Base-by-base conservation (phyloP, 1,284 basidiomycete genomes). In the Ustilago tritici region DNA sequence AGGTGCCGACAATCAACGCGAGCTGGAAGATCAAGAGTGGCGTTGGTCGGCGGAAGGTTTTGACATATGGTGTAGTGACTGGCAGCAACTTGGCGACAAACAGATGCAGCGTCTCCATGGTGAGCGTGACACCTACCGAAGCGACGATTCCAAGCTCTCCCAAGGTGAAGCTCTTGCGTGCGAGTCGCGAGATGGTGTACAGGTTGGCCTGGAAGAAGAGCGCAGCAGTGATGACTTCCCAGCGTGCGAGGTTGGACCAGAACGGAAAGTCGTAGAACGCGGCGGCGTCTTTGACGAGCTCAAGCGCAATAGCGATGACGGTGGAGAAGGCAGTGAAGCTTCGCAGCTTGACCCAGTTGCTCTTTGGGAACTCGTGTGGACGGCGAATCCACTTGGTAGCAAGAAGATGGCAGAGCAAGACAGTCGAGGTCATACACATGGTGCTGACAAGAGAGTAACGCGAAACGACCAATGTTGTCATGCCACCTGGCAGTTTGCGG, bases 1-100 rank as follows among this genome's bases (percentile, higher is more conserved):
- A 91, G 0, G 95, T 93, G 32, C 97, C 97, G 10, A 93, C 93
- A 56, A 99, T 93, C 41, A 99, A 90, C 0, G 97, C 95, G 47
- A 96, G 90, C 85, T 99, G 97, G 86, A 95, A 96, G 56, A 93
- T 91, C 55, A 99, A 89, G 12, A 99, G 89, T 4, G 96, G 95
- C 0, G 94, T 97, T 2, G 97, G 95, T 2, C 95, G 89, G 40
- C 97, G 92, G 85, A 94, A 98, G 0, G 95, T 95, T 86, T 94
- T 93, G 88, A 96, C 92, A 86, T 92, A 95, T 2, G 91, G 90
- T n/a, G 93, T 94, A 8, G 91, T 90, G 56, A 72, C 60, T 0
- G 78, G 82, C 36, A 70, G 69, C 32, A 82, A 57, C 70, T 80
- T 84, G 41, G 82, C 76, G 14, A 79, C 66, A 4, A 83, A 84